Percentiles rank a stretch among this genome's conserved stretches.
Evolutionary conservation across 225 moss, liverwort and hornwort genomes (phyloP).

Genomic region (Takakia lepidozioides): DNA sequence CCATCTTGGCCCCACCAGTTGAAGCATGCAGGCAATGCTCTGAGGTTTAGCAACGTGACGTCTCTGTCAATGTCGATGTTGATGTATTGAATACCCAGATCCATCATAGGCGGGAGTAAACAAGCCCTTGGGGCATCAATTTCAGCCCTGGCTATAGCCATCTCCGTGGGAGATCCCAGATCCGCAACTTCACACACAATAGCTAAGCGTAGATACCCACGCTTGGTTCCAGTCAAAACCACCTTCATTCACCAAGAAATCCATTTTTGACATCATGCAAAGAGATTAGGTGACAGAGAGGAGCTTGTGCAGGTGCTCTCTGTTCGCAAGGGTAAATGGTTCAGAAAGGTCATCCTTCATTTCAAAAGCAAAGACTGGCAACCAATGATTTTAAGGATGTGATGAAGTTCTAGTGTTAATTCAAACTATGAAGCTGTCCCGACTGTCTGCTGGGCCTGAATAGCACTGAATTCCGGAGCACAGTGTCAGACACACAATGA

Average conservation of each 20-base stretch:
- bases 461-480: no score
- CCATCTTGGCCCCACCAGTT: conserved; percentile 68
- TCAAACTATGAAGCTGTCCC: no score
- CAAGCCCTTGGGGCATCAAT: conserved; percentile 79
- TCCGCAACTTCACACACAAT: conserved; percentile 67
- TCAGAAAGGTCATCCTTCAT: no score
- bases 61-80: conserved; percentile 43
- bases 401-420: no score
- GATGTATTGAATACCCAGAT: conserved; percentile 71
- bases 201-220: conserved; percentile 67
- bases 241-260: conserved; percentile 15
- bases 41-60: conserved; percentile 51
- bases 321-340: no score
- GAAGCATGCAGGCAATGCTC: conserved; percentile 59
- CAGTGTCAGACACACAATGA: no score
- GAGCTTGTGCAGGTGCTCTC: no score
- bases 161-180: conserved; percentile 48
- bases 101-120: conserved; percentile 59
- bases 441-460: no score
- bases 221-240: conserved; percentile 45
- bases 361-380: no score
- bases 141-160: conserved; percentile 60
- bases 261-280: no score
- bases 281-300: no score
- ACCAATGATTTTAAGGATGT: no score